Evolutionary conservation across 2,329 filamentous ascomycete species (phyloP).

Genomic region (Ophiostoma ulmi): DNA sequence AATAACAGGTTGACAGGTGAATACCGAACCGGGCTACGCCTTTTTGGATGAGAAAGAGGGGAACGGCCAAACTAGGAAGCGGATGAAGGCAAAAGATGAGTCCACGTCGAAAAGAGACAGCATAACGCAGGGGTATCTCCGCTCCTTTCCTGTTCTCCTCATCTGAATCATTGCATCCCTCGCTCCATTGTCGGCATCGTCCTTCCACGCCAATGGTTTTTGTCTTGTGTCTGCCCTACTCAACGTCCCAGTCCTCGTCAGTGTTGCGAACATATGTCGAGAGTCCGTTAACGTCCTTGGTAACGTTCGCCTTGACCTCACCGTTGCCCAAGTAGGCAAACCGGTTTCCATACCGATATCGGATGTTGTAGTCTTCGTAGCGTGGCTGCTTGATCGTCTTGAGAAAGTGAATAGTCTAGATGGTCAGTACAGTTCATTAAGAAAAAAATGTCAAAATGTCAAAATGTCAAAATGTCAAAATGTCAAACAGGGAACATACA

Average conservation of each 20-base stretch:
- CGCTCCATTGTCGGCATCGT: background rate
- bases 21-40: background rate
- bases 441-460: background rate
- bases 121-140: background rate
- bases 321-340: conserved; percentile 41
- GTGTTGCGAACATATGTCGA: conserved; percentile 42
- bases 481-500: background rate
- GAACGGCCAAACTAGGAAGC: background rate
- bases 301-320: conserved; percentile 41
- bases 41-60: background rate
- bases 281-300: conserved; percentile 38
- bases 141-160: background rate
- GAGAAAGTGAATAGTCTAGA: conserved; percentile 25
- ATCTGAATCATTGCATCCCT: background rate
- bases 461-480: background rate
- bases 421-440: background rate
- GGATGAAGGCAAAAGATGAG: background rate
- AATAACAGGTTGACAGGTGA: background rate
- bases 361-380: conserved; percentile 26
- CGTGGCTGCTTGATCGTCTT: conserved; percentile 27
- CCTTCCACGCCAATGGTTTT: too few species aligned
- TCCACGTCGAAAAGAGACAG: background rate
- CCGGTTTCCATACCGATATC: conserved; percentile 32
- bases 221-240: conserved; percentile 31
- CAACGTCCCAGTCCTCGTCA: conserved; percentile 43